Conservation (phyloP, 345 rosid genomes). For the Sisymbrium irio region DNA sequence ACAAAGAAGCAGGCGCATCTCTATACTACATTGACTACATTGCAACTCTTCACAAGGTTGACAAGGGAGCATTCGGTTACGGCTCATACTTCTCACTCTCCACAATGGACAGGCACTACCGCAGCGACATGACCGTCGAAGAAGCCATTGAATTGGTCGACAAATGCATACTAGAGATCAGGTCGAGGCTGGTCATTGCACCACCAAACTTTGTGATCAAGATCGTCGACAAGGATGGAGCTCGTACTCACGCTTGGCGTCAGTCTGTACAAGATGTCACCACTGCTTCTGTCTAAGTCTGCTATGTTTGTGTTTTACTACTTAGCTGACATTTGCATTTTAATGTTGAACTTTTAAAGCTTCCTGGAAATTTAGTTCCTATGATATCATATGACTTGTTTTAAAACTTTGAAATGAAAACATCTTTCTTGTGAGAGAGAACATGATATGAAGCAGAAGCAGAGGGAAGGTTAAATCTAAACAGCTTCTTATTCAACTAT, state of each 20-base stretch:
- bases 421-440: neutral
- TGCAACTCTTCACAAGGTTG: slow-evolving; percentile 93
- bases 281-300: slow-evolving; percentile 33
- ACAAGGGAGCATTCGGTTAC: slow-evolving; percentile 93
- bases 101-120: slow-evolving; percentile 96
- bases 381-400: no score
- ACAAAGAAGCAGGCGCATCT: slow-evolving; percentile 88
- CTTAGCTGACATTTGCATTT: neutral
- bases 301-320: neutral
- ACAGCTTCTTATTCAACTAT: neutral
- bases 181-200: slow-evolving; percentile 87
- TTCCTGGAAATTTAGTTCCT: no score
- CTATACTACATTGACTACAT: slow-evolving; percentile 95
- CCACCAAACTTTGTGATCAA: slow-evolving; percentile 95
- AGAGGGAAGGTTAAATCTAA: neutral
- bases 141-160: slow-evolving; percentile 83
- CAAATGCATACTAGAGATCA: slow-evolving; percentile 84
- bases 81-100: slow-evolving; percentile 88
- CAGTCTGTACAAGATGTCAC: slow-evolving; percentile 59
- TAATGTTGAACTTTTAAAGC: slow-evolving; percentile 11
- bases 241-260: slow-evolving; percentile 83
- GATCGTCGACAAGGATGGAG: slow-evolving; percentile 93
- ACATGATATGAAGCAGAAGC: neutral
- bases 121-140: slow-evolving; percentile 82
- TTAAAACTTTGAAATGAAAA: no score